phyloP scores from a whole-genome alignment of 306 rosid genomes.

The Hippophae rhamnoides region DNA sequence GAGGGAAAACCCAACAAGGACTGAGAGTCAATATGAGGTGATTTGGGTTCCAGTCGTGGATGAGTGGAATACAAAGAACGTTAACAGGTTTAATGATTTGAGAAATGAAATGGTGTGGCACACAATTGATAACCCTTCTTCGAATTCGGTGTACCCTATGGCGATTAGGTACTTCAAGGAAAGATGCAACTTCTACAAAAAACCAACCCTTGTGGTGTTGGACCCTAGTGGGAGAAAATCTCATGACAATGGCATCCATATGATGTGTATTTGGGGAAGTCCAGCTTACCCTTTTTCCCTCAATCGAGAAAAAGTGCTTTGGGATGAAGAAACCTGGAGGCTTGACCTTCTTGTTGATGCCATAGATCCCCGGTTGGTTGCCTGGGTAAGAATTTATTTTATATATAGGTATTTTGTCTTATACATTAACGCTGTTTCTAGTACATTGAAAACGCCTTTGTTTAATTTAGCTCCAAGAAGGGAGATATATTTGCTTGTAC shows the following conservation, averaged over 20 bases:
- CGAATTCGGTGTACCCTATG: slow-evolving; percentile 19
- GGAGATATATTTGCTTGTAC: slow-evolving; percentile 46
- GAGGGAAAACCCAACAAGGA: slow-evolving; percentile 15
- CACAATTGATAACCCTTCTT: slow-evolving; percentile 36
- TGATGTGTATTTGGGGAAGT: slow-evolving; percentile 81
- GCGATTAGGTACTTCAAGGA: slow-evolving; percentile 36
- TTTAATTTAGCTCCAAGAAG: slow-evolving; percentile 33
- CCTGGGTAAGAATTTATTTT: slow-evolving; percentile 31
- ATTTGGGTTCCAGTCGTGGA: slow-evolving; percentile 58
- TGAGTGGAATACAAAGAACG: slow-evolving; percentile 12
- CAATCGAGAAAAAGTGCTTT: slow-evolving; percentile 37
- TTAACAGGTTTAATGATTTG: slow-evolving; percentile 14
- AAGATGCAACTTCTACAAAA: slow-evolving; percentile 40
- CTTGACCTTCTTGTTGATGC: slow-evolving; percentile 35
- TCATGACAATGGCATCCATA: slow-evolving; percentile 49
- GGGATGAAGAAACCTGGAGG: slow-evolving; percentile 50
- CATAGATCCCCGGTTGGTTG: slow-evolving; percentile 22
- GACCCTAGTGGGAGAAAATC: slow-evolving; percentile 46
- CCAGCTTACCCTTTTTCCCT: slow-evolving; percentile 46
- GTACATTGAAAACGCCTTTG: neutral
- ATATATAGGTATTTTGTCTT: neutral
- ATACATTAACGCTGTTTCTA: neutral
- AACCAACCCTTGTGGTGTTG: slow-evolving; percentile 45
- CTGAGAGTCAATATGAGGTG: slow-evolving; percentile 37
- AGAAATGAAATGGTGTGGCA: slow-evolving; percentile 40